Conservation (phyloP, 257 asterid species). For the Gentiana dahurica region DNA sequence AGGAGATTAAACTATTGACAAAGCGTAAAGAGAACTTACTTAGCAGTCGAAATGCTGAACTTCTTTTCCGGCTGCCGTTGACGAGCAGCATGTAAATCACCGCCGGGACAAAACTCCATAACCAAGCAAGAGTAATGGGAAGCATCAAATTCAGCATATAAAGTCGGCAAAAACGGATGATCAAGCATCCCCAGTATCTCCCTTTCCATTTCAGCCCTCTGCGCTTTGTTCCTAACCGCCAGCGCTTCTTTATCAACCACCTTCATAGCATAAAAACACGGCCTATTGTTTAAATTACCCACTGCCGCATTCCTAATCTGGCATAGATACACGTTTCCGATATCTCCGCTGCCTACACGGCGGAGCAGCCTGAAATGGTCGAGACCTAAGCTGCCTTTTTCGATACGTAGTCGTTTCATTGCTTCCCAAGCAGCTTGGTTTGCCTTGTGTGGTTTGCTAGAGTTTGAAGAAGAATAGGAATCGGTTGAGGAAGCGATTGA, state of each 20-base stretch:
- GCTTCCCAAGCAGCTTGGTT: constrained; percentile 39
- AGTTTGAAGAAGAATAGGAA: constrained; percentile 5
- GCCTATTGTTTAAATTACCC: constrained; percentile 13
- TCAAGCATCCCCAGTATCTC: constrained; percentile 33
- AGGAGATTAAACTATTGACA: too few relatives aligned
- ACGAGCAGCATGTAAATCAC: constrained; percentile 33
- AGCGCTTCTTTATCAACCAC: constrained; percentile 42
- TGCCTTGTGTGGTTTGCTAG: constrained; percentile 35
- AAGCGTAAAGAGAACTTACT: constrained; percentile 12
- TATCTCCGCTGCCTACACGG: constrained; percentile 34
- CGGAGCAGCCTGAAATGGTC: constrained; percentile 33
- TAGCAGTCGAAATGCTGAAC: constrained; percentile 30
- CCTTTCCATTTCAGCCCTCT: constrained; percentile 36
- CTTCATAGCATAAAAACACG: constrained; percentile 37
- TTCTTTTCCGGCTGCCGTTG: constrained; percentile 33
- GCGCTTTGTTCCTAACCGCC: constrained; percentile 25
- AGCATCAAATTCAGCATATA: constrained; percentile 36
- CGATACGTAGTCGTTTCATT: constrained; percentile 25
- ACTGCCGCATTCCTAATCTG: constrained; percentile 25
- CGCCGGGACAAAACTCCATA: constrained; percentile 44
- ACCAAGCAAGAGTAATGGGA: constrained; percentile 34
- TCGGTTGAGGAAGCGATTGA: constrained; percentile 18
- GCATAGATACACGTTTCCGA: constrained; percentile 34
- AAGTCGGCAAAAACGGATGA: constrained; percentile 36
- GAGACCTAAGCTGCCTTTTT: constrained; percentile 36